phyloP scores from a whole-genome alignment of 495 filamentous ascomycete genomes.

The Cairneyella variabilis region DNA sequence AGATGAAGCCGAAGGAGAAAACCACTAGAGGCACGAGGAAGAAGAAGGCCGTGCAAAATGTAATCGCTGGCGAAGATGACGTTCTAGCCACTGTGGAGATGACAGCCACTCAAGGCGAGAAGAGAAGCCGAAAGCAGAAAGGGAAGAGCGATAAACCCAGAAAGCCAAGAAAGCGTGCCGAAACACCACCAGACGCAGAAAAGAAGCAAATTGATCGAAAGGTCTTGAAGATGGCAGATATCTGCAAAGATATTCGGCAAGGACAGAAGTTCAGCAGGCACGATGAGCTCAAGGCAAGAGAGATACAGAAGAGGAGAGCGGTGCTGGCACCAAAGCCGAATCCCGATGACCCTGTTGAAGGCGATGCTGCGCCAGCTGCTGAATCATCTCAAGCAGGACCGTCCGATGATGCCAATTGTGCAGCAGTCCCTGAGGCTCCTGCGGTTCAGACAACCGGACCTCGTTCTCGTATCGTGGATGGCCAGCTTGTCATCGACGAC shows the following conservation, averaged over 20 bases:
- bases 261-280: constrained; percentile 77
- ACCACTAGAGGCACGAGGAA: constrained; percentile 17
- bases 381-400: constrained; percentile 7
- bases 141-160: constrained; percentile 27
- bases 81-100: constrained; percentile 19
- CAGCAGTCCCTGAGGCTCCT: constrained; percentile 14
- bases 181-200: constrained; percentile 78
- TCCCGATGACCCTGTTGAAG: constrained; percentile 28
- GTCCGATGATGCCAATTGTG: constrained; percentile 9
- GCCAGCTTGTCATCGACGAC: constrained; percentile 77
- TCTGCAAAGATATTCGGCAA: constrained; percentile 70
- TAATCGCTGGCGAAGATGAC: constrained; percentile 22
- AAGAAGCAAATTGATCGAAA: constrained; percentile 61
- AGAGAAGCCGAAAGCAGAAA: constrained; percentile 16
- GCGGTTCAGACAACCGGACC: constrained; percentile 28
- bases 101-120: constrained; percentile 2
- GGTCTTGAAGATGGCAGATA: constrained; percentile 74
- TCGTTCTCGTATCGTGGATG: constrained; percentile 72
- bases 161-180: constrained; percentile 38
- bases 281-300: constrained; percentile 47
- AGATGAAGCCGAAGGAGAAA: too few species aligned
- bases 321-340: constrained; percentile 28
- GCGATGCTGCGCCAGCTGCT: constrained; percentile 6
- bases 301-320: constrained; percentile 38
- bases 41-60: too few species aligned